Evolutionary conservation across 306 rosid species (phyloP), one percentile per base, ranked within the genome.

Genomic region (Trifolium repens): DNA sequence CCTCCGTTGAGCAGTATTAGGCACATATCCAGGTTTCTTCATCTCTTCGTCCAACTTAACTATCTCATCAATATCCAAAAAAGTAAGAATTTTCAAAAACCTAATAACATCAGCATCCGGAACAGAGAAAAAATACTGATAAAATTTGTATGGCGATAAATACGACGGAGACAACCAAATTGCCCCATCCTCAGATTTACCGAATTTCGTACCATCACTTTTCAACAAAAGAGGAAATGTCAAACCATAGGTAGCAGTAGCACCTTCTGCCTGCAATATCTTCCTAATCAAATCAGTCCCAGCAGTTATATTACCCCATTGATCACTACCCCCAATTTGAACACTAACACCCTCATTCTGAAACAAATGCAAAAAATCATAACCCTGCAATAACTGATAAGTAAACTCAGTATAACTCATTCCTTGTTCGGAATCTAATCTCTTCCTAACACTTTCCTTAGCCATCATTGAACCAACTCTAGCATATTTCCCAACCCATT

Each of bases 301-400:
- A 2, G 96, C 96, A 40, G 96, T 94, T 73, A 94, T 94, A 71
- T 94, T 94, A 9, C 98, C 98, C 98, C 98, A 94, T 62, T 94
- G 98, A 81, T 94, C 97, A 53, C 96, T 91, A 8, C 98, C 98
- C 27, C 98, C 98, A 72, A 94, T 87, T 77, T 94, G 98, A 80
- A 90, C 98, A 84, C 9, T 88, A 68, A 91, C 87, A 5, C 98
- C 96, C 55, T 91, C 87, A 62, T 85, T 85, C 72, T 82, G 80
- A 50, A 84, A 94, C 83, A 94, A 85, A 79, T 92, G 52, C 78
- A 94, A 82, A 71, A 94, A 94, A 87, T 94, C 98, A 85, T 94
- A 94, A 6, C 96, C 98, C 69, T 94, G 98, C 65, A 94, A 76
- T 16, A 94, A 81, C 83, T 94, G 98, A 58, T 94, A 94, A 1